These are phyloP conservation scores for Tetraselmis striata DNA, from an alignment of 139 green algal species.

Conservation along the genomic window DNA sequence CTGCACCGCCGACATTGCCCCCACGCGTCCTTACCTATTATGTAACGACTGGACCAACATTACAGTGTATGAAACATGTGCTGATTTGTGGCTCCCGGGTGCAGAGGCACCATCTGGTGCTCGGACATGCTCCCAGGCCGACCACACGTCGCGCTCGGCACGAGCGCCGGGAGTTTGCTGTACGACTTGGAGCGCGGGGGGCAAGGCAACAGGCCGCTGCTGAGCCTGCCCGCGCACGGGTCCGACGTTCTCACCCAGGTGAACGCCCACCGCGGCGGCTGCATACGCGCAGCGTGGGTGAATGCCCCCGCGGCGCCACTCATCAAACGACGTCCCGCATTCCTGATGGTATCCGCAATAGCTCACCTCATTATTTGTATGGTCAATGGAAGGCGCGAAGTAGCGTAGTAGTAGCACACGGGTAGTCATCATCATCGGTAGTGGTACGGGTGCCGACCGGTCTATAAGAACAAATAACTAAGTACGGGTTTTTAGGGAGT, in stretches of 20 bases:
- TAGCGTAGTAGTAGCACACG: too few relatives aligned
- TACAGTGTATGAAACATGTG: background rate
- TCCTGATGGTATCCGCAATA: background rate
- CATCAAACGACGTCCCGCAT: background rate
- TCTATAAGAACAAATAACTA: too few relatives aligned
- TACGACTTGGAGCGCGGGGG: background rate
- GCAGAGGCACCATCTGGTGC: background rate
- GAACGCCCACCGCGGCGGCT: too few relatives aligned
- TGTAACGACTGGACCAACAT: background rate
- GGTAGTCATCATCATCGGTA: too few relatives aligned
- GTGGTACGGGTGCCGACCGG: too few relatives aligned
- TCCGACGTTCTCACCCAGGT: background rate
- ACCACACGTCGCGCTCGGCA: background rate
- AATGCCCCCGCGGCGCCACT: too few relatives aligned
- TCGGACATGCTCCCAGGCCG: background rate
- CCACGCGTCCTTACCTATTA: background rate
- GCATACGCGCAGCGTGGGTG: too few relatives aligned
- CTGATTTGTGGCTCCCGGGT: background rate
- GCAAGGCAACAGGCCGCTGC: background rate
- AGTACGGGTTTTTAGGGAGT: too few relatives aligned
- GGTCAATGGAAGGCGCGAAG: background rate
- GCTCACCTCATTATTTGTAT: background rate
- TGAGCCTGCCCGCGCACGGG: background rate
- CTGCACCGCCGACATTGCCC: background rate
- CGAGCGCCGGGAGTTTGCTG: background rate